phyloP scores from a whole-genome alignment of 1,139 yeast genomes.

The Yamadazyma friedrichii region DNA sequence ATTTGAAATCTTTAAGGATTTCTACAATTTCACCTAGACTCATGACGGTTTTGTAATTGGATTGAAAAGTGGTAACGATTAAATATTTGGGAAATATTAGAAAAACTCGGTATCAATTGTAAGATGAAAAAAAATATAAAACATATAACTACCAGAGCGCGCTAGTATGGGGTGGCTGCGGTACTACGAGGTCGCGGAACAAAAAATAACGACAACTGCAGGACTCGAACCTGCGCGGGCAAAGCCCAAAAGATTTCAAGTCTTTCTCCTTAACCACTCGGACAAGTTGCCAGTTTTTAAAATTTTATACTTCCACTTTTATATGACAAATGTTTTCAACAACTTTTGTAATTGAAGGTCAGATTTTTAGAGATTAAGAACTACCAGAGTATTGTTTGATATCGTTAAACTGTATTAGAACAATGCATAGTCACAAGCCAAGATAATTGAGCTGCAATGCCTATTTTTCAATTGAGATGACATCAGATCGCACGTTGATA shows the following conservation, averaged over 20 bases:
- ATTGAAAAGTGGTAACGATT: neutral
- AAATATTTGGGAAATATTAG: neutral
- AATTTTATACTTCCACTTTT: no score
- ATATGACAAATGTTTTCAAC: no score
- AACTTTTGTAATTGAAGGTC: no score
- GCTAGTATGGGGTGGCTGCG: neutral
- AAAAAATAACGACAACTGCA: constrained; percentile 45
- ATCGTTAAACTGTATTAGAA: no score
- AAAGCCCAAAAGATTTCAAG: constrained; percentile 57
- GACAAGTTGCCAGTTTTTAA: constrained; percentile 45
- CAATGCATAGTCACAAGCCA: neutral
- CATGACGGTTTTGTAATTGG: neutral
- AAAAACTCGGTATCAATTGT: no score
- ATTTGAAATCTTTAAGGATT: neutral
- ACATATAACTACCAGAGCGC: no score
- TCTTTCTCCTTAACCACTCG: constrained; percentile 61
- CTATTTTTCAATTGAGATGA: neutral
- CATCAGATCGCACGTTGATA: constrained; percentile 1
- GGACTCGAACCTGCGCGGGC: constrained; percentile 64
- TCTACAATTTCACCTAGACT: neutral
- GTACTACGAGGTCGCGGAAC: no score
- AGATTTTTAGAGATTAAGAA: no score
- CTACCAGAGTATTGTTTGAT: no score
- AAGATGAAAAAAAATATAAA: no score
- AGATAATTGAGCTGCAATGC: neutral